phyloP scores from a whole-genome alignment of 176 grass and related monocot species.

The Saccharum officinarum region DNA sequence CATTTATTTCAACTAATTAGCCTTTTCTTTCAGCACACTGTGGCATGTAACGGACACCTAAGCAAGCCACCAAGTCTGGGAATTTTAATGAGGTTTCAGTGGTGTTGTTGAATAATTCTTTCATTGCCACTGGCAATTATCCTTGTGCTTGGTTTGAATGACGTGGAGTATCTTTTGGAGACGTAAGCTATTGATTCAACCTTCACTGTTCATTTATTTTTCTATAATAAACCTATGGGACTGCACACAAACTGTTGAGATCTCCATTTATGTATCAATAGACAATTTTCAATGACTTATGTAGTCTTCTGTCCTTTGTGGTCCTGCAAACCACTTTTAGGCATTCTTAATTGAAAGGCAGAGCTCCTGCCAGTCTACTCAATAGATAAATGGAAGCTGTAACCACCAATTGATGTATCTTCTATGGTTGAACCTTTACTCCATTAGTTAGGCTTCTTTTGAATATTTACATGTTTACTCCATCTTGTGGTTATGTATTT shows the following conservation, averaged over 20 bases:
- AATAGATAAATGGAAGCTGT: conserved; percentile 6
- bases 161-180: conserved; percentile 78
- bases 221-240: not conserved
- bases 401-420: not conserved
- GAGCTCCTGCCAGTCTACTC: too few relatives aligned
- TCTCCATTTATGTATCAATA: not conserved
- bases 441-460: not conserved
- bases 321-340: not conserved
- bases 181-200: conserved; percentile 62
- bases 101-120: conserved; percentile 97
- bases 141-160: conserved; percentile 78
- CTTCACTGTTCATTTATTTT: conserved; percentile 8
- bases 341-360: not conserved
- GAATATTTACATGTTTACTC: not conserved
- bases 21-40: conserved; percentile 67
- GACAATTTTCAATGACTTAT: not conserved
- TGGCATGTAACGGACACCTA: conserved; percentile 95
- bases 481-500: conserved; percentile 41
- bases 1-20: conserved; percentile 34
- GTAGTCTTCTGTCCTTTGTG: not conserved
- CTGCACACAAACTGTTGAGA: not conserved
- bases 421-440: not conserved
- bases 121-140: conserved; percentile 82
- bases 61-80: conserved; percentile 88
- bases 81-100: conserved; percentile 96